Base-by-base conservation (phyloP, 192 early-diverging fungal genomes). In the Geranomyces michiganensis region DNA sequence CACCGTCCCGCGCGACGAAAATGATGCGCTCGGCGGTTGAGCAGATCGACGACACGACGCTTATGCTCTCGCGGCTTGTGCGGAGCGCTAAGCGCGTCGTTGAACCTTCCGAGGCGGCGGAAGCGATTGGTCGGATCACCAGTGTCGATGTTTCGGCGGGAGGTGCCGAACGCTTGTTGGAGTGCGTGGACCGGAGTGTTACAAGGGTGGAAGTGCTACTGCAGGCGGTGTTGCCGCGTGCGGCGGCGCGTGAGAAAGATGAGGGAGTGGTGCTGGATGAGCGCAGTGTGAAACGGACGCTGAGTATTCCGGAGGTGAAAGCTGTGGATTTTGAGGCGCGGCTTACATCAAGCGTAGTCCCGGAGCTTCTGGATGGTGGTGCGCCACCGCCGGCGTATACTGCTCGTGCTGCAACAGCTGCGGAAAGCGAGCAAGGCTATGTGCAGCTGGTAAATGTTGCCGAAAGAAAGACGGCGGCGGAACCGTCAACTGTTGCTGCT, bases 21-120 rank as follows among this genome's bases (percentile, higher is more conserved):
- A 19, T 60, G 5, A 60, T 60, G 5, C 22, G 29, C 17, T 27
- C 27, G 4, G 58, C 58, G 30, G 58, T 60, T 17, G 58, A 60
- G 2, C 58, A 60, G 58, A 60, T 60, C 29, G 58, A 29, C 31
- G 58, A 60, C 31, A 60, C 58, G 31, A 27, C 58, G 7, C 4
- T 33, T 17, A 60, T 60, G 58, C 58, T 60, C 7, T 27, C 58
- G 31, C 22, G 58, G 58, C 24, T 60, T 19, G 27, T 29, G 29
- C 22, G 58, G 8, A 31, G 27, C 17, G 58, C 58, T 2, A 60
- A 60, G 29, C 17, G 58, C 6, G 17, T 29, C 5, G 26, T 32
- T 4, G 29, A 33, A 8, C 51, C 51, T 3, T 24, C n/a, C 3
- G 21, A 19, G 17, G 58, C 17, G 5, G 58, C 58, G 2, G 31